Evolutionary conservation across 2,329 filamentous ascomycete genomes (phyloP).

Genomic region (Sporothrix globosa): DNA sequence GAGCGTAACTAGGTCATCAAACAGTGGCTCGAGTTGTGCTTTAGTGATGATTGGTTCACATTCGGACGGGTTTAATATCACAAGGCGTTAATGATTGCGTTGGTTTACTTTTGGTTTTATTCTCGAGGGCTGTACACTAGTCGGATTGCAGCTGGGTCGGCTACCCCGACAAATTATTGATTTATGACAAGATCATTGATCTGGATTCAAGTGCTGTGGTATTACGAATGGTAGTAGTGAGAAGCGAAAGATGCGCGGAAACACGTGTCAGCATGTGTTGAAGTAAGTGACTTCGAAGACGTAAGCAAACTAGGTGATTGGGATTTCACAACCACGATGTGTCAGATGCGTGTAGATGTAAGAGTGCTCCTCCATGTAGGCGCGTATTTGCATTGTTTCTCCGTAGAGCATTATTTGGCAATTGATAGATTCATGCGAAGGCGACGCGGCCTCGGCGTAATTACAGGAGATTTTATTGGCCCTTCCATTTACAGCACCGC

Average conservation of each 20-base stretch:
- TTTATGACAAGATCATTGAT: constrained; percentile 30
- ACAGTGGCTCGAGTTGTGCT: constrained; percentile 42
- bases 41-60: constrained; percentile 46
- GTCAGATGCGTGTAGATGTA: no score
- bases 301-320: no score
- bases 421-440: no score
- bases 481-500: constrained; percentile 40
- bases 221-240: no score
- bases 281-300: no score
- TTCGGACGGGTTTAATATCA: constrained; percentile 46
- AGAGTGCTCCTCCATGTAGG: no score
- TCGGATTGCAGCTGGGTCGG: constrained; percentile 36
- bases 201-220: no score
- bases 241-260: no score
- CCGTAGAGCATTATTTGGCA: no score
- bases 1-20: constrained; percentile 74
- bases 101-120: constrained; percentile 41
- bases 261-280: no score
- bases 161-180: constrained; percentile 34
- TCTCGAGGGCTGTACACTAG: constrained; percentile 52
- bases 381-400: no score
- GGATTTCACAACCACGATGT: no score
- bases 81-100: constrained; percentile 51
- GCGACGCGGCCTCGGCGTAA: not conserved
- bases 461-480: not conserved